These are phyloP conservation scores for Geotrichum klebahnii DNA, from an alignment of 1,139 yeast genomes.

Conservation along the genomic window DNA sequence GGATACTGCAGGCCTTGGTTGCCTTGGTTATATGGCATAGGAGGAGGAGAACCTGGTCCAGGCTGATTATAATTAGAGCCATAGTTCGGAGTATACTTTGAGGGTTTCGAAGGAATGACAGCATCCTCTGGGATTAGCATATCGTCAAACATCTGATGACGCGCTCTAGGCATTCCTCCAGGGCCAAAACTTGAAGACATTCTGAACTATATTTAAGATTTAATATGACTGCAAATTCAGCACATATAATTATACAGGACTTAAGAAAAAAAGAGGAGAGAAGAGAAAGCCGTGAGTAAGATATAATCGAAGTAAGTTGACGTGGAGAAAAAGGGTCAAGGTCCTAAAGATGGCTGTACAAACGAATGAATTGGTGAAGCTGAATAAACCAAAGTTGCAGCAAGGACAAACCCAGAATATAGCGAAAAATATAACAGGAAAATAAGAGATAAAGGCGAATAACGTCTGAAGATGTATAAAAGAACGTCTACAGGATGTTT, in stretches of 20 bases:
- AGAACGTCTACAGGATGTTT: neutral
- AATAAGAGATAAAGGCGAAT: no score
- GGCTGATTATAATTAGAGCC: neutral
- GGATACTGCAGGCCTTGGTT: neutral
- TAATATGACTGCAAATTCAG: no score
- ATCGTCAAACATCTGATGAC: conserved; percentile 32
- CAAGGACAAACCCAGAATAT: no score
- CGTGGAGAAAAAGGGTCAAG: no score
- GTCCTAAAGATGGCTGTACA: no score
- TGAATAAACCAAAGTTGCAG: no score
- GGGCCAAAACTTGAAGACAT: conserved; percentile 21
- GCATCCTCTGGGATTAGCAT: conserved; percentile 25
- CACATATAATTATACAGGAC: neutral
- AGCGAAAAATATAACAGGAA: no score
- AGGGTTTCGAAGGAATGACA: conserved; percentile 3
- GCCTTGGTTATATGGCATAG: conserved; percentile 3
- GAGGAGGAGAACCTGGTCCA: neutral
- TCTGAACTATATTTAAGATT: no score
- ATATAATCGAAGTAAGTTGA: no score
- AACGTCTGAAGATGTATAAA: neutral
- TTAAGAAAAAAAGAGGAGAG: neutral
- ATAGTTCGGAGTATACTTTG: neutral
- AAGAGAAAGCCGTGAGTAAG: no score
- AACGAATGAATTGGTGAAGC: no score
- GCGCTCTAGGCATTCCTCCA: conserved; percentile 35